Base-by-base conservation (phyloP, 805 yeast genomes). In the Monosporozyma yasuniensis region DNA sequence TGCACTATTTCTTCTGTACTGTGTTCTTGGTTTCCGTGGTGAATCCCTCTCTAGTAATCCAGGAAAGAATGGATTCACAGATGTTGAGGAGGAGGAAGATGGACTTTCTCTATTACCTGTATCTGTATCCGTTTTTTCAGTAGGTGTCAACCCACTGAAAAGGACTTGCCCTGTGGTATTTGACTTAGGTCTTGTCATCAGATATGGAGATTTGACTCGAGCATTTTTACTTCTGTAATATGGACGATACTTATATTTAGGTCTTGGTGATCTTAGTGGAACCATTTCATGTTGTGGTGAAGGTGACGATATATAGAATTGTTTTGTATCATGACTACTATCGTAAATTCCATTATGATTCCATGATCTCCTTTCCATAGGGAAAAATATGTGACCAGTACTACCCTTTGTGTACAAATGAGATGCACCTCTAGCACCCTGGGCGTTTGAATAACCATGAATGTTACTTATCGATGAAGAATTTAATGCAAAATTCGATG, bases 341-440 rank as follows among this genome's bases (percentile, higher is more conserved):
- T 18, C n/a, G n/a, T n/a, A n/a, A n/a, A n/a, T n/a, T n/a, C n/a
- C 44, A 23, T 18, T 25, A 25, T 23, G 38, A 18, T 18, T 46
- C 38, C 39, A 30, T 10, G 41, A 22, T 34, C 27, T 37, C 12
- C 25, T 27, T n/a, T 50, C 51, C 42, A 46, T 28, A 6, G 54
- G 56, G 16, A 51, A 44, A 11, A 48, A 48, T 9, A 57, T 49
- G 25, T 58, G 61, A 1, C 63, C 61, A 1, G 61, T 50, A 46
- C 60, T 58, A 18, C 46, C 49, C 45, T 57, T 56, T 35, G 57
- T 55, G 16, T 52, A 47, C 4, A 44, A 19, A 52, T 52, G 19
- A 6, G 46, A 44, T 12, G 35, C 18, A 21, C 39, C 32, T 39
- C 42, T 19, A 12, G 22, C 16, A 2, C 27, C 16, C 50, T 38